phyloP scores from a whole-genome alignment of 139 green algal species.

The Eudorina sp. region DNA sequence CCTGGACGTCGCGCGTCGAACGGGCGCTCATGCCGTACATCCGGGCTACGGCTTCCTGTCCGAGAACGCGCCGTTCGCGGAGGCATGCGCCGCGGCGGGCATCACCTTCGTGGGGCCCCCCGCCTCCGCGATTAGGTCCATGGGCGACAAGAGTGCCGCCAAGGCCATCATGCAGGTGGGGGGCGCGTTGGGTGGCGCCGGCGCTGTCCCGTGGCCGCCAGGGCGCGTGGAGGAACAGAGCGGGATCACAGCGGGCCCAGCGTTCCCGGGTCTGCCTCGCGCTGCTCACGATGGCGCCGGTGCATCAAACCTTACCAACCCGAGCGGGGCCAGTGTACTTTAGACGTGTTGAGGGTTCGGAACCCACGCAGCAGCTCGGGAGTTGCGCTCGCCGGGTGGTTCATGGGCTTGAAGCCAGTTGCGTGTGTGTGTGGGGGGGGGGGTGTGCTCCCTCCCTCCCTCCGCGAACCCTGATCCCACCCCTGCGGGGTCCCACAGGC shows the following conservation, averaged over 20 bases:
- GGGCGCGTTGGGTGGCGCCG: no score
- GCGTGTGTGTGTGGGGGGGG: no score
- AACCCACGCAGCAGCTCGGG: no score
- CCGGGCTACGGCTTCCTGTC: conserved; percentile 91
- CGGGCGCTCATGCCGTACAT: conserved; percentile 82
- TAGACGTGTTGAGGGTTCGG: no score
- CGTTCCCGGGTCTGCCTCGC: no score
- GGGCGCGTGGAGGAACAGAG: not conserved
- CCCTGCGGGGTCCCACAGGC: not conserved
- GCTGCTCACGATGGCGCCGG: no score
- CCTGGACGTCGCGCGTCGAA: conserved; percentile 68
- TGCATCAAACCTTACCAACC: no score
- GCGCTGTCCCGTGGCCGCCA: no score
- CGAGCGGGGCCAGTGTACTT: no score
- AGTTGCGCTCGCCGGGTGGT: no score
- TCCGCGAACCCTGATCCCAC: not conserved
- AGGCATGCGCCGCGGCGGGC: conserved; percentile 69
- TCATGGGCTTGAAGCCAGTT: no score
- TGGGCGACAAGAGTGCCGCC: conserved; percentile 82
- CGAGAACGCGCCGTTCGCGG: conserved; percentile 83
- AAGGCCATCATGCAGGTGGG: conserved; percentile 81
- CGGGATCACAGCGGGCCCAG: no score
- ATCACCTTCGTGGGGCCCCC: conserved; percentile 85
- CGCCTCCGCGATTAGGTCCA: conserved; percentile 71
- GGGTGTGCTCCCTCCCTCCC: not conserved